phyloP scores from a whole-genome alignment of 1,139 yeast species.

The Nakaseomyces delphensis region DNA sequence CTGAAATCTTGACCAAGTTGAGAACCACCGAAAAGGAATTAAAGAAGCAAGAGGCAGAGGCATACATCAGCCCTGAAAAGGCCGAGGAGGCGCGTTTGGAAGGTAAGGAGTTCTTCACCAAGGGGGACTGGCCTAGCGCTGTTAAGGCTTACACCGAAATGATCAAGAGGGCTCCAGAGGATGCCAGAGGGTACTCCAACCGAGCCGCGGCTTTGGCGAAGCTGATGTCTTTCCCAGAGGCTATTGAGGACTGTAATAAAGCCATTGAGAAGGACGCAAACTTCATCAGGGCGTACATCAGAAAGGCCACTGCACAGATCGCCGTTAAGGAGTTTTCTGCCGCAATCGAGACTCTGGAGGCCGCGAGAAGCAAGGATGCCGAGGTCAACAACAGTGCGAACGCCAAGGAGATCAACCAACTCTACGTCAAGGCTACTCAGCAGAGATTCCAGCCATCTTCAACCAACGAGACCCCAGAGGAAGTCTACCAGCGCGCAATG shows the following conservation, averaged over 20 bases:
- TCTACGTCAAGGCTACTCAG: slow-evolving; percentile 65
- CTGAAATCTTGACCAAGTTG: slow-evolving; percentile 82
- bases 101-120: slow-evolving; percentile 83
- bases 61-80: slow-evolving; percentile 79
- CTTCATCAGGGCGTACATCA: slow-evolving; percentile 89
- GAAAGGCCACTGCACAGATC: slow-evolving; percentile 92
- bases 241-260: slow-evolving; percentile 79
- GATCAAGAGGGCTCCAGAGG: slow-evolving; percentile 92
- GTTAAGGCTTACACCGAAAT: slow-evolving; percentile 92
- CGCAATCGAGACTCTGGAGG: slow-evolving; percentile 73
- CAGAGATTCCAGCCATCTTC: slow-evolving; percentile 68
- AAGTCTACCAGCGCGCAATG: slow-evolving; percentile 82
- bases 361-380: slow-evolving; percentile 67
- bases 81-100: slow-evolving; percentile 92
- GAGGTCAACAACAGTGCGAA: slow-evolving; percentile 54
- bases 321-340: slow-evolving; percentile 81
- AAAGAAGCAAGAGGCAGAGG: slow-evolving; percentile 65
- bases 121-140: slow-evolving; percentile 95
- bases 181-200: slow-evolving; percentile 94
- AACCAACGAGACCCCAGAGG: slow-evolving; percentile 91
- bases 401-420: slow-evolving; percentile 69
- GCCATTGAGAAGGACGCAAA: slow-evolving; percentile 84
- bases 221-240: slow-evolving; percentile 95
- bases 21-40: slow-evolving; percentile 81
- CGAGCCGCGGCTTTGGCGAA: slow-evolving; percentile 96